A percentile compares a stretch with the other conserved stretches of the same genome.
Conservation (phyloP, 1,139 yeast species). For the Kodamaea plutei region DNA sequence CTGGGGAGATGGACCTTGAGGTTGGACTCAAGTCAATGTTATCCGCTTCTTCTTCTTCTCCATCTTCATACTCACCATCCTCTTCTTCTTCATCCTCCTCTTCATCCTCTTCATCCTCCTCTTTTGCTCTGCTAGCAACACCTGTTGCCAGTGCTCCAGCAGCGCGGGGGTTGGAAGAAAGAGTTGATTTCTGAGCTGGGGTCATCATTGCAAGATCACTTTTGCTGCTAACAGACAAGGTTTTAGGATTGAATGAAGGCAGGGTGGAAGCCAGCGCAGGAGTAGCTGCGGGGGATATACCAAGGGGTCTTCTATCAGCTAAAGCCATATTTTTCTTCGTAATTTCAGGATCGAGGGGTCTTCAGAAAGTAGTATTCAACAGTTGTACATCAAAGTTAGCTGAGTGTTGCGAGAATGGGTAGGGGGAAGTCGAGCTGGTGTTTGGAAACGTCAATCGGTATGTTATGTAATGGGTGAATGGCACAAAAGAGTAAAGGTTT, state of each 20-base stretch:
- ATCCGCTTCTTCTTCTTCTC: constrained; percentile 8
- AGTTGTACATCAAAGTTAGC: too few species aligned
- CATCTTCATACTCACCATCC: constrained; percentile 10
- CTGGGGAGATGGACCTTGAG: constrained; percentile 43
- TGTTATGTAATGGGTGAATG: too few species aligned
- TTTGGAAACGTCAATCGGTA: too few species aligned
- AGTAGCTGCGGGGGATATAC: constrained; percentile 36
- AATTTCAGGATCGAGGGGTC: too few species aligned
- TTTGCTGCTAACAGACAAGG: too few species aligned
- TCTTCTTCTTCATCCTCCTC: constrained; percentile 7
- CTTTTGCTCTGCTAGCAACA: too few species aligned
- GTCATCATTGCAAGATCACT: constrained; percentile 2
- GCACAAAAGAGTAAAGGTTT: too few species aligned
- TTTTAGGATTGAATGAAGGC: constrained; percentile 45
- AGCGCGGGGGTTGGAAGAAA: constrained; percentile 4
- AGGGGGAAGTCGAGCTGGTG: too few species aligned
- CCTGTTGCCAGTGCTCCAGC: too few species aligned
- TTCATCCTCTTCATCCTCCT: constrained; percentile 3
- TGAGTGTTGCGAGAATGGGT: too few species aligned
- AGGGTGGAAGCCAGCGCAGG: constrained; percentile 44
- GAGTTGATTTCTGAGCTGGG: constrained; percentile 1
- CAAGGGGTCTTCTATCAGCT: constrained; percentile 57
- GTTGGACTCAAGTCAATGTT: constrained; percentile 27
- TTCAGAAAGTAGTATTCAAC: too few species aligned
- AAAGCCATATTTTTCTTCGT: constrained; percentile 45